Evolutionary conservation across 345 rosid species (phyloP).

Genomic region (Melastoma malabathricum): DNA sequence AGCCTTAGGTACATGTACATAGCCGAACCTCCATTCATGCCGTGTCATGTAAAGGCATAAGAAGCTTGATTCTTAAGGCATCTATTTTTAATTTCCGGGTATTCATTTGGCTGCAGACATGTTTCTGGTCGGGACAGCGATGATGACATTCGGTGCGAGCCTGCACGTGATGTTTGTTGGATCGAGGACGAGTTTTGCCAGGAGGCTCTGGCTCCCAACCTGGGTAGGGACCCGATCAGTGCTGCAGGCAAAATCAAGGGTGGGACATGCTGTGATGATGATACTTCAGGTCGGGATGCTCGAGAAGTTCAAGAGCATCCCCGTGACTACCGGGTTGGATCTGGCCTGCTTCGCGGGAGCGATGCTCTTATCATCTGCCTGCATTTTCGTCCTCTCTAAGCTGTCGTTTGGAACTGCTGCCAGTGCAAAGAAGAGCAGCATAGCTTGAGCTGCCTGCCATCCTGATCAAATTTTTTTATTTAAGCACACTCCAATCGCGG

Average conservation of each 20-base stretch:
- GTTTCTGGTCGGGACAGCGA: conserved; percentile 51
- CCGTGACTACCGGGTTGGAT: conserved; percentile 38
- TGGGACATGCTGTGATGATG: conserved; percentile 58
- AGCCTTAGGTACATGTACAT: conserved; percentile 41
- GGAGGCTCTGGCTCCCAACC: conserved; percentile 16
- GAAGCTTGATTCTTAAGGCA: background rate
- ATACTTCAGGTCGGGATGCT: conserved; percentile 60
- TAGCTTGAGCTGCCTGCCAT: too few species aligned
- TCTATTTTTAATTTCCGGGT: background rate
- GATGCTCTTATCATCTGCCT: conserved; percentile 39
- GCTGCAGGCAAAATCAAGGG: conserved; percentile 47
- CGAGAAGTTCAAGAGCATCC: conserved; percentile 46
- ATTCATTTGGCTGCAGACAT: conserved; percentile 33
- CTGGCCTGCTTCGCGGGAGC: conserved; percentile 63
- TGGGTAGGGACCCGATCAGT: conserved; percentile 46
- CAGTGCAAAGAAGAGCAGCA: background rate
- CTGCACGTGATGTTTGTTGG: conserved; percentile 50
- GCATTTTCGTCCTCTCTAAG: conserved; percentile 42
- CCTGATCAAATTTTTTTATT: too few species aligned
- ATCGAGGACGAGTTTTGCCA: conserved; percentile 9
- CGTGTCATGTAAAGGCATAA: background rate
- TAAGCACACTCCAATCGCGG: too few species aligned
- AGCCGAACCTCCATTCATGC: background rate
- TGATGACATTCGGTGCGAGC: conserved; percentile 51
- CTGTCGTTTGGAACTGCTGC: conserved; percentile 14